phyloP scores from a whole-genome alignment of 768 basidiomycete species.

The Trametes maxima region DNA sequence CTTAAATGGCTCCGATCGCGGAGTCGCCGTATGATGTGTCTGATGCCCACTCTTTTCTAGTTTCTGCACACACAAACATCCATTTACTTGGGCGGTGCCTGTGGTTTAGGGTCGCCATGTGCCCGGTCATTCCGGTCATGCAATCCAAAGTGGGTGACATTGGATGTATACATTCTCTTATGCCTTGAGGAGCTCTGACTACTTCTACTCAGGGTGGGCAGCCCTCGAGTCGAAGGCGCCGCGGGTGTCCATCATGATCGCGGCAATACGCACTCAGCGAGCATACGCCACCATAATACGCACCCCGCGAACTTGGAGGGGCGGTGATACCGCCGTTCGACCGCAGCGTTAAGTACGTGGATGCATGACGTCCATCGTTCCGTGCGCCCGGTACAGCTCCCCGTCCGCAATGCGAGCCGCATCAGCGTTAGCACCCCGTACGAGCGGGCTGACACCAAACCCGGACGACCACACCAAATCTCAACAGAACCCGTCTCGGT shows the following conservation, averaged over 20 bases:
- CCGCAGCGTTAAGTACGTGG: neutral
- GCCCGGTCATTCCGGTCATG: neutral
- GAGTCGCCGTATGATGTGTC: neutral
- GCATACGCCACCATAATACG: neutral
- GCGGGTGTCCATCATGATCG: too few species aligned
- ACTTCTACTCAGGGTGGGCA: neutral
- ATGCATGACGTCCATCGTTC: neutral
- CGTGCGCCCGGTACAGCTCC: neutral
- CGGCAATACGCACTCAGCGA: neutral
- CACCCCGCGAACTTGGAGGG: neutral
- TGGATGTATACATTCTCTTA: neutral
- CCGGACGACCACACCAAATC: neutral
- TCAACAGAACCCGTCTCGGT: neutral
- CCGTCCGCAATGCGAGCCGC: neutral
- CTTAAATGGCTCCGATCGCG: neutral
- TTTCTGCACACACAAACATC: slow-evolving; percentile 1
- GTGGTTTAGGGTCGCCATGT: neutral
- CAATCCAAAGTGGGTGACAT: neutral
- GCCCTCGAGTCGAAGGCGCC: too few species aligned
- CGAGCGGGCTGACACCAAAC: neutral
- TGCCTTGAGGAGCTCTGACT: neutral
- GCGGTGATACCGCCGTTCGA: neutral
- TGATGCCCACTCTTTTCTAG: neutral
- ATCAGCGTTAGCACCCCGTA: neutral
- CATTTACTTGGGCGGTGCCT: neutral